phyloP scores from a whole-genome alignment of 352 stramenopile species.

The Globisporangium alternatum region DNA sequence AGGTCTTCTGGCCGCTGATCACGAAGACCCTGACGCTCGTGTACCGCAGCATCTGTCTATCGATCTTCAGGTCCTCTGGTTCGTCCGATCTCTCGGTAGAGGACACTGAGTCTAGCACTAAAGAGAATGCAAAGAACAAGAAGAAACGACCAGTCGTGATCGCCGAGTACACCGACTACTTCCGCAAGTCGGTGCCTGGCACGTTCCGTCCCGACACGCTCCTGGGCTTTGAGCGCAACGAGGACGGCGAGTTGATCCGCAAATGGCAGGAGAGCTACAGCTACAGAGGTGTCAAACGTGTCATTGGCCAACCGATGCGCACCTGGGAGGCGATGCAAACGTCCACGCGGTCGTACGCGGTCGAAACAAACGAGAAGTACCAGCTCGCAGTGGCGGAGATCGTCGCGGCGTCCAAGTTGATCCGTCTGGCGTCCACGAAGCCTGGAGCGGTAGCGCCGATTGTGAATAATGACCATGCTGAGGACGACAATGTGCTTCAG shows the following conservation, averaged over 20 bases:
- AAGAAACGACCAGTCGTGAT: conserved; percentile 20
- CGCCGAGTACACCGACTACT: conserved; percentile 69
- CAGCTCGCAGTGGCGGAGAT: conserved; percentile 25
- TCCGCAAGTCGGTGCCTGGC: conserved; percentile 56
- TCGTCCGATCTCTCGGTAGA: not conserved
- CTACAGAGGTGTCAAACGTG: conserved; percentile 19
- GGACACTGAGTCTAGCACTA: not conserved
- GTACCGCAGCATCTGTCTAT: conserved; percentile 17
- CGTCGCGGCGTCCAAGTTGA: conserved; percentile 3
- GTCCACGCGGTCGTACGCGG: conserved; percentile 52
- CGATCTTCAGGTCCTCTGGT: conserved; percentile 28
- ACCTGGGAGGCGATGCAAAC: conserved; percentile 68
- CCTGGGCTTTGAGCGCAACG: conserved; percentile 60
- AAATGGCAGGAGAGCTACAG: conserved; percentile 54
- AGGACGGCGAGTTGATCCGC: conserved; percentile 49
- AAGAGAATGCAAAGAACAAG: not conserved
- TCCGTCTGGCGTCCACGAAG: not conserved
- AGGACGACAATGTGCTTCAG: not conserved
- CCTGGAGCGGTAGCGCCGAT: not conserved
- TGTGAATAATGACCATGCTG: not conserved
- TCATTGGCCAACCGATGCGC: conserved; percentile 34
- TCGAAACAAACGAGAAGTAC: conserved; percentile 61
- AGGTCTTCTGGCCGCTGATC: conserved; percentile 27
- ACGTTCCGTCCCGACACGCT: conserved; percentile 37
- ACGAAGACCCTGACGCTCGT: not conserved